phyloP scores from a whole-genome alignment of 164 flowering plant species.

The Vitis rotundifolia region DNA sequence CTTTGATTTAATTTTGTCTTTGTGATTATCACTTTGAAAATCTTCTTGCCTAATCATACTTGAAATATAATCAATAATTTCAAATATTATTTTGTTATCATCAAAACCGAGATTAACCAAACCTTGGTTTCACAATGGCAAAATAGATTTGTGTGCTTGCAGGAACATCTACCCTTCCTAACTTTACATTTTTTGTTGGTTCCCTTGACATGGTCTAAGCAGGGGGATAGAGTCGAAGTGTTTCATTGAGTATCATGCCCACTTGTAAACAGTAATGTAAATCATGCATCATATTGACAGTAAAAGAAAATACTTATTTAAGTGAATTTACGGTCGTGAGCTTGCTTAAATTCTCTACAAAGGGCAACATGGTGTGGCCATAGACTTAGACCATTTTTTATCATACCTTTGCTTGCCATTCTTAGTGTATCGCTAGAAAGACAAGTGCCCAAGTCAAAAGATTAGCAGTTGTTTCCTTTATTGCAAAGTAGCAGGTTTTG shows the following conservation, averaged over 20 bases:
- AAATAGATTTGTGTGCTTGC: conserved; percentile 12
- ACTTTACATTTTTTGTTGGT: background rate
- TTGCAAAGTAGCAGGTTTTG: conserved; percentile 77
- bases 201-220: background rate
- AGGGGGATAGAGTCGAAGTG: conserved; percentile 34
- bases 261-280: conserved; percentile 12
- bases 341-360: too few species aligned
- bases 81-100: too few species aligned
- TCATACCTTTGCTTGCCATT: conserved; percentile 66
- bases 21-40: too few species aligned
- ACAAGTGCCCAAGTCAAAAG: conserved; percentile 57
- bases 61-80: too few species aligned
- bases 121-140: background rate
- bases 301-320: too few species aligned
- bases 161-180: conserved; percentile 30
- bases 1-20: too few species aligned
- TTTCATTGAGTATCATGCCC: conserved; percentile 37
- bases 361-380: conserved; percentile 2
- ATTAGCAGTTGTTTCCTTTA: conserved; percentile 70
- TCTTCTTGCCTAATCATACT: too few species aligned
- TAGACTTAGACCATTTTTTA: conserved; percentile 50
- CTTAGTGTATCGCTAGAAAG: conserved; percentile 44
- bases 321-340: too few species aligned
- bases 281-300: too few species aligned
- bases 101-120: too few species aligned